A percentile compares a stretch with the other conserved stretches of the same genome.
These are phyloP conservation scores for Dendrobium catenatum DNA, from an alignment of 106 monocot genomes.

Conservation along the genomic window DNA sequence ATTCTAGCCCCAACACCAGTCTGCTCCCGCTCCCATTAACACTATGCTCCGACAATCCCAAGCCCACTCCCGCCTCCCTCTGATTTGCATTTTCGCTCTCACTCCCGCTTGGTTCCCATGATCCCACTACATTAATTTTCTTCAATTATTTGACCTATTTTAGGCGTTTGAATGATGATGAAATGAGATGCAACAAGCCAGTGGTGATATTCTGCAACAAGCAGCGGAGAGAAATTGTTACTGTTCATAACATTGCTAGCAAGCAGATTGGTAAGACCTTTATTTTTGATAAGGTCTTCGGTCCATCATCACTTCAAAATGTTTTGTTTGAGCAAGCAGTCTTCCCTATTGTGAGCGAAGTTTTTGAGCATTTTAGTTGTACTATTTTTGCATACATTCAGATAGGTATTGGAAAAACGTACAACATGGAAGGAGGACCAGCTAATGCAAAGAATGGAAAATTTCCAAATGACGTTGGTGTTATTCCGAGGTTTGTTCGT, in stretches of 20 bases:
- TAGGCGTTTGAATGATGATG: constrained; percentile 52
- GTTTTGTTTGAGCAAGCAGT: constrained; percentile 48
- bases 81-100: too few species aligned
- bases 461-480: constrained; percentile 54
- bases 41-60: too few species aligned
- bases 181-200: constrained; percentile 31
- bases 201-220: constrained; percentile 48
- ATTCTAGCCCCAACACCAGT: too few species aligned
- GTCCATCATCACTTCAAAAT: constrained; percentile 48
- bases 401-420: constrained; percentile 18
- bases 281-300: constrained; percentile 63
- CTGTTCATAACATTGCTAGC: constrained; percentile 48
- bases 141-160: constrained; percentile 2
- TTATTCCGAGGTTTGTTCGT: constrained; percentile 50
- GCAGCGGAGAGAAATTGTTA: constrained; percentile 43
- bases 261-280: constrained; percentile 29
- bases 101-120: too few species aligned
- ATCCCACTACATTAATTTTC: neutral
- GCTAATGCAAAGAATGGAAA: constrained; percentile 36
- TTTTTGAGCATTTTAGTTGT: constrained; percentile 15
- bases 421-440: constrained; percentile 52
- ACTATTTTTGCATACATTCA: constrained; percentile 17
- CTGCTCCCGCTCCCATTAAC: too few species aligned
- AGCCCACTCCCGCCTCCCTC: too few species aligned
- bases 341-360: constrained; percentile 45